These are phyloP conservation scores for Alisma plantagoaquatica DNA, from an alignment of 106 monocot genomes.

Conservation along the genomic window DNA sequence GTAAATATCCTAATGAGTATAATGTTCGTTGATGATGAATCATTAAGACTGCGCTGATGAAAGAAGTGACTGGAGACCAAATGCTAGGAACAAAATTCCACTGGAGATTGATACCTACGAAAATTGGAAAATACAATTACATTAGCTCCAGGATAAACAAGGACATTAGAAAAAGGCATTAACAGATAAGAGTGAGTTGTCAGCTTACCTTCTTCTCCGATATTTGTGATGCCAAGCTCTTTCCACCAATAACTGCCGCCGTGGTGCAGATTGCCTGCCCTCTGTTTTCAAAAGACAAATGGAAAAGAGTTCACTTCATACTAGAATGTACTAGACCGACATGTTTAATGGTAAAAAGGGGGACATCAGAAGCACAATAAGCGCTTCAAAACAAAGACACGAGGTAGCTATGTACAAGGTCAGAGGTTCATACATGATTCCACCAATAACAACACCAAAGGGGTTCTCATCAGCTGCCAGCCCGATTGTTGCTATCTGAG, in stretches of 20 bases:
- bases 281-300: too few relatives aligned
- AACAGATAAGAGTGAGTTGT: background rate
- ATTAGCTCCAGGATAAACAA: background rate
- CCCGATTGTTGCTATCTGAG: conserved; percentile 93
- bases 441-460: conserved; percentile 89
- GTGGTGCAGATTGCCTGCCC: conserved; percentile 86
- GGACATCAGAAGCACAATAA: too few relatives aligned
- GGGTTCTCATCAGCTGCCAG: conserved; percentile 79
- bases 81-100: conserved; percentile 82
- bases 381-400: too few relatives aligned
- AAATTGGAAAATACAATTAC: background rate
- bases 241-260: conserved; percentile 91
- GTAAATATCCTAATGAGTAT: conserved; percentile 1
- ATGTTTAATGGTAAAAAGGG: too few relatives aligned
- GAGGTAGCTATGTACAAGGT: too few relatives aligned
- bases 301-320: too few relatives aligned
- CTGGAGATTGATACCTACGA: conserved; percentile 68
- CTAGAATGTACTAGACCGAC: too few relatives aligned
- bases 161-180: background rate
- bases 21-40: too few relatives aligned
- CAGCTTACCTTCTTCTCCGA: conserved; percentile 82
- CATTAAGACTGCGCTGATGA: conserved; percentile 20
- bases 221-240: conserved; percentile 94
- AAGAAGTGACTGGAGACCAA: conserved; percentile 68
- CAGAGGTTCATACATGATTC: conserved; percentile 55